Base-by-base conservation (phyloP, 306 rosid genomes). In the Sophora flavescens region DNA sequence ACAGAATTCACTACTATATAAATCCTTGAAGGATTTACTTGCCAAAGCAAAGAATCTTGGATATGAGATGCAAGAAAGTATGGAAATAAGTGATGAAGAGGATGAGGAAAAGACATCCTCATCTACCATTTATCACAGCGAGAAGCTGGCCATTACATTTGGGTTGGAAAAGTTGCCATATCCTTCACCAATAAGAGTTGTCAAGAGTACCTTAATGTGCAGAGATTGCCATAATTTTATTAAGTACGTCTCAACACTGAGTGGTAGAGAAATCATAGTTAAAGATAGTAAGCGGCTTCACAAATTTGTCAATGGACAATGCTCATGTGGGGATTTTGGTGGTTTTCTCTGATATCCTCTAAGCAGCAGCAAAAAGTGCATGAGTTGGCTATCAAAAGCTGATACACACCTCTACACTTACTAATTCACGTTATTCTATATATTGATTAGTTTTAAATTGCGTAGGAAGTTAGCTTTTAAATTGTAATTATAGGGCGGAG, bases 201-300 rank as follows among this genome's bases (percentile, higher is more conserved):
- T 80, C 71, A 95, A 95, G 86, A 90, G 82, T 75, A 80, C 89
- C 72, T 71, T 77, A 62, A 92, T 95, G 91, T 88, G 92, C 84
- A 88, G 86, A 76, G 98, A 90, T 82, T 80, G 96, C 79, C 98
- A 95, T 78, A 84, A 75, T 47, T 95, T 92, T 85, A 57, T 86
- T 13, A 88, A 87, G 86, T 80, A 70, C 13, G 57, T 87, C 57
- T 90, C 97, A 9, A 50, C 76, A 77, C 54, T 88, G 77, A 87
- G 84, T 28, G 84, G 73, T 65, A 87, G 97, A 82, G 96, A 95
- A 83, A 88, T 95, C 66, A 63, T 88, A 68, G 63, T 95, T 63
- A 84, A 91, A 85, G 97, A 95, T 79, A 87, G 88, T 66, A 92
- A 82, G 88, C 66, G 86, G 83, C 89, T 90, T 72, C 97, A 95